These are phyloP conservation scores for Suillus occidentalis DNA, from an alignment of 768 basidiomycete genomes.

Conservation along the genomic window DNA sequence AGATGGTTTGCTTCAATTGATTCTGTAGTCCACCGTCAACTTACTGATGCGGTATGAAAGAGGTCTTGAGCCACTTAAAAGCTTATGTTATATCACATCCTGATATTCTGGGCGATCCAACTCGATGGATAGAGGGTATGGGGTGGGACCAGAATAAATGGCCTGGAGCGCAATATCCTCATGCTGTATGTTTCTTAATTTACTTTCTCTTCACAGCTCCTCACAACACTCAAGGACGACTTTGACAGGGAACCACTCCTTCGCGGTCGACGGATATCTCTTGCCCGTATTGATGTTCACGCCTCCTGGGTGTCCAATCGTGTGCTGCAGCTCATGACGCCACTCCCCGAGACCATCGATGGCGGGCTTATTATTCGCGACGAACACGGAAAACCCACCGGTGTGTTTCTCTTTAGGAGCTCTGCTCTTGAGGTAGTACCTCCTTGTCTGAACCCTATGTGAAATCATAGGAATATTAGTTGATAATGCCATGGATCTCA, in stretches of 20 bases:
- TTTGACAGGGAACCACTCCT: conserved; percentile 71
- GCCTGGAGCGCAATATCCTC: conserved; percentile 64
- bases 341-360: conserved; percentile 60
- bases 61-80: conserved; percentile 62
- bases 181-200: conserved; percentile 48
- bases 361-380: conserved; percentile 80
- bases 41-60: conserved; percentile 33
- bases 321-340: conserved; percentile 62
- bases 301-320: conserved; percentile 83
- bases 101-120: conserved; percentile 49
- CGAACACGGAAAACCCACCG: conserved; percentile 62
- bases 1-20: conserved; percentile 43
- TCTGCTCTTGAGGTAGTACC: background rate
- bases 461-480: conserved; percentile 61
- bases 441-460: background rate
- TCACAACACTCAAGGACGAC: conserved; percentile 52
- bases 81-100: conserved; percentile 58
- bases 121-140: conserved; percentile 78
- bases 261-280: conserved; percentile 64
- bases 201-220: background rate
- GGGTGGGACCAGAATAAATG: conserved; percentile 95
- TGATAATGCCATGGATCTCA: conserved; percentile 83
- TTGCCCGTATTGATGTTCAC: conserved; percentile 80
- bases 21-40: too few relatives aligned
- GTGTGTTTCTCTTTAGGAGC: conserved; percentile 31